These are phyloP conservation scores for Daedalea quercina DNA, from an alignment of 768 basidiomycete species.

Conservation along the genomic window DNA sequence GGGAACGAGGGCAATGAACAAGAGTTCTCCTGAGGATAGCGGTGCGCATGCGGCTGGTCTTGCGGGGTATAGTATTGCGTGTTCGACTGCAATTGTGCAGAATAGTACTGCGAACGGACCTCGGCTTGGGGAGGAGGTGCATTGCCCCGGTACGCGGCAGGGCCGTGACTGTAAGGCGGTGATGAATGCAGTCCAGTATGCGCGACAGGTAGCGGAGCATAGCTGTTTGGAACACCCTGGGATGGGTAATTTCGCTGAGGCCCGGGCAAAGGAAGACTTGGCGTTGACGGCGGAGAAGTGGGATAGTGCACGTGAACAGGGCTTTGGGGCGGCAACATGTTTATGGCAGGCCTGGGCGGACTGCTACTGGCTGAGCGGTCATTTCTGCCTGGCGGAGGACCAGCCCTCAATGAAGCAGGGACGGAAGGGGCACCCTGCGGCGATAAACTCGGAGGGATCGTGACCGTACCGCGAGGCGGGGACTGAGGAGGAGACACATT, in stretches of 20 bases:
- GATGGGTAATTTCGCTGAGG: neutral
- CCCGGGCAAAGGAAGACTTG: slow-evolving; percentile 1
- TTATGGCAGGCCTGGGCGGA: neutral
- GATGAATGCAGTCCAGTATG: neutral
- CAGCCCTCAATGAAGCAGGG: neutral
- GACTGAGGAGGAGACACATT: neutral
- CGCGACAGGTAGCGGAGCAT: slow-evolving; percentile 10
- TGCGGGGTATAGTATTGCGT: neutral
- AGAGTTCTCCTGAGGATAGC: neutral
- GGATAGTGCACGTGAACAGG: slow-evolving; percentile 3
- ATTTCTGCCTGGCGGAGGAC: neutral
- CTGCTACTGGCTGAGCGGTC: neutral
- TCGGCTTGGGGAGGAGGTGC: neutral
- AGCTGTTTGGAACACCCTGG: slow-evolving; percentile 5
- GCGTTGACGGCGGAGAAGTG: slow-evolving; percentile 4
- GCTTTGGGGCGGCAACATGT: slow-evolving; percentile 4
- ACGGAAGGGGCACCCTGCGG: neutral
- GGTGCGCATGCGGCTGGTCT: neutral
- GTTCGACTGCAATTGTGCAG: too few relatives aligned
- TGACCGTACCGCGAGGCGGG: neutral
- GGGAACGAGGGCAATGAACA: slow-evolving; percentile 17
- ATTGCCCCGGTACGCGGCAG: neutral
- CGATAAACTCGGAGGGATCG: neutral
- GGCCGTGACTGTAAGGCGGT: neutral
- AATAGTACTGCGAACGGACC: too few relatives aligned